Evolutionary conservation across 352 stramenopile genomes (phyloP).

Genomic region (Globisporangium megalacanthum): DNA sequence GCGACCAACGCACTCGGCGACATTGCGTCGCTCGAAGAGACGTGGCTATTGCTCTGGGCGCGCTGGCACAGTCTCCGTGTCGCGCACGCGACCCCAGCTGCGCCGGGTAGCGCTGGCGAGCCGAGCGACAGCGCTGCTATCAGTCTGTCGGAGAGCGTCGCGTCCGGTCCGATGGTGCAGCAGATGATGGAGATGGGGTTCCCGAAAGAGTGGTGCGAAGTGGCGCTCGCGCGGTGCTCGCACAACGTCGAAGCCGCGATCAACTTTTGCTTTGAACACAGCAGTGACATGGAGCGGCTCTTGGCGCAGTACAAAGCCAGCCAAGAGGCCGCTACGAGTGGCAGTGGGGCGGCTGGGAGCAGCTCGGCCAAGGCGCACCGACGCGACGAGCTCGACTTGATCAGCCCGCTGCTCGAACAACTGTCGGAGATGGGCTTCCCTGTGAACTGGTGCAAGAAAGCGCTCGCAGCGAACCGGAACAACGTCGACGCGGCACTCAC

Average conservation of each 20-base stretch:
- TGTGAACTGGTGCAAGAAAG: constrained; percentile 90
- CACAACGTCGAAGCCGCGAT: constrained; percentile 89
- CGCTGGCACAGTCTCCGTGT: constrained; percentile 64
- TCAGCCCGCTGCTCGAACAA: constrained; percentile 78
- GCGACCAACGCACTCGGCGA: constrained; percentile 61
- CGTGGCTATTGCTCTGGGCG: constrained; percentile 72
- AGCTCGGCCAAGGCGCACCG: constrained; percentile 20
- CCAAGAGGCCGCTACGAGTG: constrained; percentile 24
- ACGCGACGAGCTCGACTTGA: constrained; percentile 52
- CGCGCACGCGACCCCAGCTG: constrained; percentile 30
- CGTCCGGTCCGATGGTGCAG: constrained; percentile 70
- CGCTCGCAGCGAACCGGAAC: constrained; percentile 82
- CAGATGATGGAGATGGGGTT: constrained; percentile 95
- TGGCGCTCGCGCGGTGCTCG: constrained; percentile 77
- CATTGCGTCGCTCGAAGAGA: constrained; percentile 74
- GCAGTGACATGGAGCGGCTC: constrained; percentile 87
- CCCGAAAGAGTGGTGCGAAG: constrained; percentile 89
- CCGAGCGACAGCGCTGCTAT: constrained; percentile 17
- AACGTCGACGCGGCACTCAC: constrained; percentile 90
- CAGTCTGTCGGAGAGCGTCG: constrained; percentile 20
- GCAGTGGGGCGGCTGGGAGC: neutral
- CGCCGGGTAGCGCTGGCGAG: constrained; percentile 17
- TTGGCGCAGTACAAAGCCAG: constrained; percentile 71
- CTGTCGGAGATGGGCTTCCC: constrained; percentile 92
- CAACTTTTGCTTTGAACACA: constrained; percentile 92